Evolutionary conservation across 2,329 filamentous ascomycete genomes (phyloP).

Genomic region (Fusarium agapanthi): DNA sequence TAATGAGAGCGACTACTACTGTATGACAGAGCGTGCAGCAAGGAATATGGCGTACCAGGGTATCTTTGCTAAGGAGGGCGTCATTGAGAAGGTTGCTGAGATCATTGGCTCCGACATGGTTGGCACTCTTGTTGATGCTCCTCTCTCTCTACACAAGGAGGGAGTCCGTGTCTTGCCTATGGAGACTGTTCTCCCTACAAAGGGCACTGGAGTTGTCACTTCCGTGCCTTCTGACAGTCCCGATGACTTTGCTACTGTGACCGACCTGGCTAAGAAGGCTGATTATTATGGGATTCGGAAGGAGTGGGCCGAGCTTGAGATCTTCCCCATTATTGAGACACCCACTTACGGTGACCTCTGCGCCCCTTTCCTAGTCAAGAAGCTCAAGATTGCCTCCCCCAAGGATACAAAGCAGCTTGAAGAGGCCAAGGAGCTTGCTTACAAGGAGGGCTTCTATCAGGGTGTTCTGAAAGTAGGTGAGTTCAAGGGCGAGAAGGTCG

Average conservation of each 20-base stretch:
- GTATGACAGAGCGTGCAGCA: slow-evolving; percentile 80
- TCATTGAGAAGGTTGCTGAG: slow-evolving; percentile 77
- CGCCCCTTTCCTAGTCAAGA: slow-evolving; percentile 84
- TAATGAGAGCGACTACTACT: not conserved
- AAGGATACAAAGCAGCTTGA: slow-evolving; percentile 91
- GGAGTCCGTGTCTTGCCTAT: slow-evolving; percentile 92
- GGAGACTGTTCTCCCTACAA: slow-evolving; percentile 90
- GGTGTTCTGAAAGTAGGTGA: slow-evolving; percentile 89
- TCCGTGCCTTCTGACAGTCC: slow-evolving; percentile 94
- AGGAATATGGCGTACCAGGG: slow-evolving; percentile 97
- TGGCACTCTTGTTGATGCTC: slow-evolving; percentile 89
- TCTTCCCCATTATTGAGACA: slow-evolving; percentile 88
- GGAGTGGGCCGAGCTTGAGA: slow-evolving; percentile 93
- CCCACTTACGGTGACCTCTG: slow-evolving; percentile 87
- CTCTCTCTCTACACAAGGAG: slow-evolving; percentile 83
- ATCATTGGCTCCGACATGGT: slow-evolving; percentile 82
- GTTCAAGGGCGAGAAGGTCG: slow-evolving; percentile 86
- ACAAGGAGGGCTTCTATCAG: slow-evolving; percentile 98
- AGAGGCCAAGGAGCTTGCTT: slow-evolving; percentile 94
- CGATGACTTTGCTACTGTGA: slow-evolving; percentile 90
- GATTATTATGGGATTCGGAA: slow-evolving; percentile 97
- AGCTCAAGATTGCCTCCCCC: slow-evolving; percentile 95
- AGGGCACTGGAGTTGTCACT: slow-evolving; percentile 96
- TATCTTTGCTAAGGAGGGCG: slow-evolving; percentile 80
- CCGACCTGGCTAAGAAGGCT: slow-evolving; percentile 91